A percentile compares a stretch with the other conserved stretches of the same genome.
These are phyloP conservation scores for Citrus hindsii DNA, from an alignment of 345 rosid genomes.

Conservation along the genomic window DNA sequence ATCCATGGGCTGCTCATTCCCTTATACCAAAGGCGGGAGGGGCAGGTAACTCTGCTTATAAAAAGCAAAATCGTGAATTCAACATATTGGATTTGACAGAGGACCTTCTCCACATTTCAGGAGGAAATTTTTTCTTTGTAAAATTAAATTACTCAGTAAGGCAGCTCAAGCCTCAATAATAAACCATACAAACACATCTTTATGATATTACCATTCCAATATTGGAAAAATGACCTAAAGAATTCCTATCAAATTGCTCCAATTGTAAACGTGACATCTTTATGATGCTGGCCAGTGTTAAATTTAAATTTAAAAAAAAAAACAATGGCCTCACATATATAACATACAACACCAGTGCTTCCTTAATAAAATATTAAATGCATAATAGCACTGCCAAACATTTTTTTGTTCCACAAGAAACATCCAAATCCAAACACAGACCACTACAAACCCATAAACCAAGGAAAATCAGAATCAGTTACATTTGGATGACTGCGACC, in stretches of 20 bases:
- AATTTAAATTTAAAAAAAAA: neutral
- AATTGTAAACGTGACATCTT: neutral
- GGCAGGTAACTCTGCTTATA: neutral
- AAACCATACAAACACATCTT: neutral
- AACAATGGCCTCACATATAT: neutral
- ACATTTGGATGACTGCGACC: constrained; percentile 3
- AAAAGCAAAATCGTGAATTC: neutral
- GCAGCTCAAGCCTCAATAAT: neutral
- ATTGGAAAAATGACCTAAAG: neutral
- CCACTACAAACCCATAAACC: constrained; percentile 2
- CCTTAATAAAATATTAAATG: neutral
- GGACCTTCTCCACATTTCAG: neutral
- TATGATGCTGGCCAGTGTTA: neutral
- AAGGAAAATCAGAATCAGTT: neutral
- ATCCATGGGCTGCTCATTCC: too few species aligned
- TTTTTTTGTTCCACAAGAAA: neutral
- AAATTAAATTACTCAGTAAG: too few species aligned
- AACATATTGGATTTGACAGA: neutral
- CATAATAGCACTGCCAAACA: neutral
- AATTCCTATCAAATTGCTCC: neutral
- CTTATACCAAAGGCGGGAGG: neutral
- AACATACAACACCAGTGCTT: neutral
- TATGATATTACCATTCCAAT: neutral
- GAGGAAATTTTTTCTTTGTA: neutral
- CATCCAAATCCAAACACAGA: neutral